These are phyloP conservation scores for Aspergillus sp. DNA, from an alignment of 2,329 filamentous ascomycete genomes.

Conservation along the genomic window DNA sequence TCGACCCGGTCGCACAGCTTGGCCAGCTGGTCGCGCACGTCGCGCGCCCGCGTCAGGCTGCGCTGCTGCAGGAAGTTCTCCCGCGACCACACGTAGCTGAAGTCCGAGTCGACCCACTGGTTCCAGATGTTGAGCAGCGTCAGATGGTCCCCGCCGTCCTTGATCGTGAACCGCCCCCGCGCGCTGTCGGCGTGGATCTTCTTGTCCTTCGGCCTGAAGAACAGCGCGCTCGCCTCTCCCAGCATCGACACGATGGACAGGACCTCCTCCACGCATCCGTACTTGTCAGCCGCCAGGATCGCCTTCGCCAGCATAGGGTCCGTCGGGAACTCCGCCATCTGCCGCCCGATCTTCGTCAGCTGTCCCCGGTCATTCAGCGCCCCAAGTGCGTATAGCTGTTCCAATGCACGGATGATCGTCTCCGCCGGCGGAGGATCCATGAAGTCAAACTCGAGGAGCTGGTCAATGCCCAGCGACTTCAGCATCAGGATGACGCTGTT, in stretches of 20 bases:
- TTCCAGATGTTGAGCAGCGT: slow-evolving; percentile 90
- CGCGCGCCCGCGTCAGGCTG: slow-evolving; percentile 75
- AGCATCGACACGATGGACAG: slow-evolving; percentile 92
- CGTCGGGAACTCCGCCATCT: slow-evolving; percentile 92
- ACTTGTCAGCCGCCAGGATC: slow-evolving; percentile 77
- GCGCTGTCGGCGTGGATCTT: slow-evolving; percentile 92
- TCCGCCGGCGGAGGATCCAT: slow-evolving; percentile 89
- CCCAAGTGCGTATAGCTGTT: slow-evolving; percentile 83
- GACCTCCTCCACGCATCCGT: slow-evolving; percentile 89
- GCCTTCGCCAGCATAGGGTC: slow-evolving; percentile 87
- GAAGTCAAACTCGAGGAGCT: slow-evolving; percentile 89
- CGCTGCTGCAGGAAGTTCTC: slow-evolving; percentile 94
- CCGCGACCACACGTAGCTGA: slow-evolving; percentile 72
- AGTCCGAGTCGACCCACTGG: slow-evolving; percentile 90
- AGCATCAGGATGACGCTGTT: slow-evolving; percentile 74
- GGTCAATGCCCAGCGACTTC: slow-evolving; percentile 84
- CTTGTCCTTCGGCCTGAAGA: slow-evolving; percentile 94
- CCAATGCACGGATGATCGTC: slow-evolving; percentile 76
- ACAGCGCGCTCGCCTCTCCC: slow-evolving; percentile 75
- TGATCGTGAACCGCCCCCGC: slow-evolving; percentile 75
- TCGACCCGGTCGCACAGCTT: slow-evolving; percentile 92
- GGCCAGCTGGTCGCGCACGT: slow-evolving; percentile 83
- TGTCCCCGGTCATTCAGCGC: slow-evolving; percentile 81
- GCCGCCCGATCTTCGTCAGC: slow-evolving; percentile 79
- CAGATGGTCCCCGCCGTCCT: slow-evolving; percentile 82